Conservation (phyloP, 495 filamentous ascomycete genomes). For the Neurospora africana region DNA sequence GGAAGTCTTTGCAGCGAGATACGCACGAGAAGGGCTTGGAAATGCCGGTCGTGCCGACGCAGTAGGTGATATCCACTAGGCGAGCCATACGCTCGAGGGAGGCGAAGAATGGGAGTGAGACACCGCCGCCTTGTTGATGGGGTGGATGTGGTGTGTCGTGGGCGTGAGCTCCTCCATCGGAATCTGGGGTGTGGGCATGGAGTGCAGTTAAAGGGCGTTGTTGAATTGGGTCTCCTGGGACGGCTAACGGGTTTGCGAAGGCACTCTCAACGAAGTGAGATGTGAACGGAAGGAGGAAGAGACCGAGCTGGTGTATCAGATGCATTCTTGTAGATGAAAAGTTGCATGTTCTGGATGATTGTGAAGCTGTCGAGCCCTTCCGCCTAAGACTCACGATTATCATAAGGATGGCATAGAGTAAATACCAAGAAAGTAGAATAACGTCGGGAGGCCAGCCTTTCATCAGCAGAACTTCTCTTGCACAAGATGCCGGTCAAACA, state of each 20-base stretch:
- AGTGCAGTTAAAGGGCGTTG: neutral
- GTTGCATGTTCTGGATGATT: neutral
- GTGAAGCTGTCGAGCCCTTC: neutral
- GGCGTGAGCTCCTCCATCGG: neutral
- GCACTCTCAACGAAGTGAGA: neutral
- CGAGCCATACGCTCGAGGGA: slow-evolving; percentile 78
- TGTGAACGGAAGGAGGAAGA: neutral
- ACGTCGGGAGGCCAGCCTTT: neutral
- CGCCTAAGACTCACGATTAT: neutral
- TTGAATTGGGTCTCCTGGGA: neutral
- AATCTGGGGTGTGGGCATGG: neutral
- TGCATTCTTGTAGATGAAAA: neutral
- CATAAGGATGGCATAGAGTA: neutral
- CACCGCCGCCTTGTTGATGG: slow-evolving; percentile 14
- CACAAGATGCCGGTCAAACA: neutral
- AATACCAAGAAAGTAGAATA: neutral
- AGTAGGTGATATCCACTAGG: slow-evolving; percentile 91
- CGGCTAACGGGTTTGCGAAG: neutral
- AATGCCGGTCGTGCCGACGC: slow-evolving; percentile 74
- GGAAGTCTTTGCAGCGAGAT: slow-evolving; percentile 74
- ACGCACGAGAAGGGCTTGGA: slow-evolving; percentile 72
- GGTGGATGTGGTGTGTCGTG: neutral
- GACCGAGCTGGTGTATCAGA: neutral
- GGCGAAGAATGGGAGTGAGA: slow-evolving; percentile 59
- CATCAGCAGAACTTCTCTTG: neutral